Evolutionary conservation across 495 filamentous ascomycete species (phyloP), one percentile per base, ranked within the genome.

Genomic region (Penicillium parvum): DNA sequence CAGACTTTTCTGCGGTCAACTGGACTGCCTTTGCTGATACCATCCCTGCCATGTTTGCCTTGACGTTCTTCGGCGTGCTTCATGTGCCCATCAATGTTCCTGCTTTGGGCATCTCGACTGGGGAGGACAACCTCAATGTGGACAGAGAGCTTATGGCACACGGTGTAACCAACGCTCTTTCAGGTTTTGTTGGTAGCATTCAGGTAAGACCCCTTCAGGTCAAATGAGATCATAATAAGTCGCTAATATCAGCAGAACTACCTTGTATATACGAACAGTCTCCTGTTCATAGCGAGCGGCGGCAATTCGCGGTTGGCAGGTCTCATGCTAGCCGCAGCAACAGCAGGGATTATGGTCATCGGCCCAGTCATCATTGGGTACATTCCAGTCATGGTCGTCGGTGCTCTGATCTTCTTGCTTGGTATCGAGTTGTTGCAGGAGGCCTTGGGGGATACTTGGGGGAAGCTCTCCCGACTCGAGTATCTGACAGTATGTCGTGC

Each of bases 41-140:
- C 0, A 74, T 95, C 15, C 92, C 94, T 1, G 89, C 94, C 8
- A 97, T 97, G 90, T 85, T 97, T 60, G 92, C 94, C 2, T 67
- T 98, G 42, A 96, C 94, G 0, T 97, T 98, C 72, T 98, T 98
- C 58, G 91, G 91, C 29, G 81, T 98, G 32, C 78, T 98, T 9
- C 94, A 98, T 60, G 92, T 97, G 6, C 94, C 92, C 1, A 98
- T 98, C 65, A 97, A 98, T 61, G 88, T 97, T 12, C 92, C 92
- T 5, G 90, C 92, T 3, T 62, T 98, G 12, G 92, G 85, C 1
- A 83, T 95, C 28, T 88, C 86, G 5, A 86, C 84, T 4, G 86
- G 88, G 35, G 89, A 95, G 60, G 92, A 98, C 57, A 83, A 96
- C 56, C 71, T 95, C 16, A 80, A 92, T 59, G 79, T 97, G 26